Evolutionary conservation across 805 yeast genomes (phyloP).

Genomic region (Candida methanosorbosa): DNA sequence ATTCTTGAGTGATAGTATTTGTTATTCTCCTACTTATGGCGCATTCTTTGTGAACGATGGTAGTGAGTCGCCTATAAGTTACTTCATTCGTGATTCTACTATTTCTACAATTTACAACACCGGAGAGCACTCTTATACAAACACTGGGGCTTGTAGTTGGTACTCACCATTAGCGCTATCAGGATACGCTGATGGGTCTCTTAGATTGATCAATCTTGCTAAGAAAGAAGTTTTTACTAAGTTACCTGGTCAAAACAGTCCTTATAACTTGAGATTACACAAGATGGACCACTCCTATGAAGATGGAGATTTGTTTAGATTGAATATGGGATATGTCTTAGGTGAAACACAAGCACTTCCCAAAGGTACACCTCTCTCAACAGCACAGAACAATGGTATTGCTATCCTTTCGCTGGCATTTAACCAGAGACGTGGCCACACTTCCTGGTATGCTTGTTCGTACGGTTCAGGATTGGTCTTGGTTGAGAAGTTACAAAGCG

Average conservation of each 20-base stretch:
- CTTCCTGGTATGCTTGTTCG: slow-evolving; percentile 13
- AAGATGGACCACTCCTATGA: slow-evolving; percentile 14
- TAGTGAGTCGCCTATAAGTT: not conserved
- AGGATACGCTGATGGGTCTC: slow-evolving; percentile 11
- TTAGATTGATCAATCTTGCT: slow-evolving; percentile 10
- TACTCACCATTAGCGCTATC: slow-evolving; percentile 9
- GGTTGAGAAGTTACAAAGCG: slow-evolving; percentile 16
- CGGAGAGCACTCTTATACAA: not conserved
- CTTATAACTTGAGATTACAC: slow-evolving; percentile 8
- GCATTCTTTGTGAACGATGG: not conserved
- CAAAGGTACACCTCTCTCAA: slow-evolving; percentile 2
- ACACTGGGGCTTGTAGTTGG: slow-evolving; percentile 6
- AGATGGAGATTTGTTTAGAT: slow-evolving; percentile 9
- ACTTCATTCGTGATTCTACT: slow-evolving; percentile 6
- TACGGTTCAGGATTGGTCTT: slow-evolving; percentile 22
- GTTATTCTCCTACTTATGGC: not conserved
- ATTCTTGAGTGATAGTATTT: not conserved
- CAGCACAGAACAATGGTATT: slow-evolving; percentile 9
- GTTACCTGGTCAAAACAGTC: not conserved
- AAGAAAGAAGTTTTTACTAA: slow-evolving; percentile 8
- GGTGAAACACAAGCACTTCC: slow-evolving; percentile 5
- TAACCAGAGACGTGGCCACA: slow-evolving; percentile 8
- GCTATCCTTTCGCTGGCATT: slow-evolving; percentile 12
- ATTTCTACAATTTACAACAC: not conserved
- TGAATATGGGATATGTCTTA: slow-evolving; percentile 13